A percentile compares a stretch with the other conserved stretches of the same genome.
Evolutionary conservation across 768 basidiomycete species (phyloP).

Genomic region (Lactarius hengduanensis): DNA sequence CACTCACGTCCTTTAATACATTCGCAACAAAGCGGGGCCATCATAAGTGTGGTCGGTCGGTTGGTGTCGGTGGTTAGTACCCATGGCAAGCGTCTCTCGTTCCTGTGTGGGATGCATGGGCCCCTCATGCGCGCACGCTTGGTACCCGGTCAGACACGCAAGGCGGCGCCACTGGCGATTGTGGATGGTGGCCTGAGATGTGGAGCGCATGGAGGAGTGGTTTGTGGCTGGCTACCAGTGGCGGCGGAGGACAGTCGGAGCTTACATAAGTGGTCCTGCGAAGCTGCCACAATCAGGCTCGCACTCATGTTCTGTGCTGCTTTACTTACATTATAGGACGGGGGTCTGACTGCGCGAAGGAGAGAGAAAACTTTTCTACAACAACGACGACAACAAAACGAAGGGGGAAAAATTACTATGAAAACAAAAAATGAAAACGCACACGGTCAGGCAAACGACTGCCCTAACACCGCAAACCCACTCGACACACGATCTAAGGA

Average conservation of each 20-base stretch:
- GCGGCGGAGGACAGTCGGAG: not conserved
- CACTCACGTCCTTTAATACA: not conserved
- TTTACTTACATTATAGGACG: not conserved
- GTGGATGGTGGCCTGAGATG: not conserved
- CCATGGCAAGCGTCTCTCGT: not conserved
- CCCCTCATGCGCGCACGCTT: not conserved
- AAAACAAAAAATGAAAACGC: not conserved
- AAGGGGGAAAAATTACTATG: constrained; percentile 1
- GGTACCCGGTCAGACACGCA: not conserved
- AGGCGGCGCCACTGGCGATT: not conserved
- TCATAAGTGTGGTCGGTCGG: not conserved
- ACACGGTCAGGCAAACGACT: not conserved
- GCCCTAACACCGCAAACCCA: not conserved
- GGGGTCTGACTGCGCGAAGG: not conserved
- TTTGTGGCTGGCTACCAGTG: not conserved
- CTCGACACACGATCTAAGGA: not conserved
- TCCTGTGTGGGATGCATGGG: not conserved
- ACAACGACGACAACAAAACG: not conserved
- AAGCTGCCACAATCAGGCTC: not conserved
- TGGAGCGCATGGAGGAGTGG: not conserved
- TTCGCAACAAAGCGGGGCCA: not conserved
- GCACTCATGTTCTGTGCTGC: not conserved
- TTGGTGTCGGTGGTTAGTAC: not conserved
- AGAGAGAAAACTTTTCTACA: not conserved
- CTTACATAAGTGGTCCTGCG: not conserved